These are phyloP conservation scores for Pyrenopolyporus hunteri DNA, from an alignment of 495 filamentous ascomycete species.

Conservation along the genomic window DNA sequence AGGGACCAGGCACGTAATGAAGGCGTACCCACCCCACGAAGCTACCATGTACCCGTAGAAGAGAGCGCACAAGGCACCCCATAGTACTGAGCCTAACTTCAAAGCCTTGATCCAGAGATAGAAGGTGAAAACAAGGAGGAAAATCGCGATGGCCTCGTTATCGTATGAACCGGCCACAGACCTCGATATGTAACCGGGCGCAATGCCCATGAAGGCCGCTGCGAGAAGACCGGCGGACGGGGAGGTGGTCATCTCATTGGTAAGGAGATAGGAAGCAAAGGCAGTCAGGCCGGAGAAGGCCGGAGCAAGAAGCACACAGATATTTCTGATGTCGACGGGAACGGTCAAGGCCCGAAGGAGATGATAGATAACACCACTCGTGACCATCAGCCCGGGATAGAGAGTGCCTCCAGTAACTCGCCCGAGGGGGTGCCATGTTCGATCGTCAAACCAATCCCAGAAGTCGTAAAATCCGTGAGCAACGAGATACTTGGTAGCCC, in stretches of 20 bases:
- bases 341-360: slow-evolving; percentile 87
- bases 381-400: slow-evolving; percentile 99
- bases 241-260: slow-evolving; percentile 91
- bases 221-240: slow-evolving; percentile 94
- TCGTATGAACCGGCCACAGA: slow-evolving; percentile 99
- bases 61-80: slow-evolving; percentile 91
- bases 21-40: slow-evolving; percentile 99
- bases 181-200: slow-evolving; percentile 95
- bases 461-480: slow-evolving; percentile 97
- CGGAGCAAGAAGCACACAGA: slow-evolving; percentile 96
- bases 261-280: slow-evolving; percentile 91
- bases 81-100: slow-evolving; percentile 93
- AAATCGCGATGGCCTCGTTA: slow-evolving; percentile 99
- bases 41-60: slow-evolving; percentile 99
- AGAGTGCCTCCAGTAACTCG: slow-evolving; percentile 98
- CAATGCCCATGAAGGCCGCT: slow-evolving; percentile 95
- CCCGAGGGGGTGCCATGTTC: slow-evolving; percentile 99
- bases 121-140: slow-evolving; percentile 98
- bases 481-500: slow-evolving; percentile 96
- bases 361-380: slow-evolving; percentile 96
- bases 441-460: slow-evolving; percentile 99
- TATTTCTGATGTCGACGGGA: slow-evolving; percentile 97
- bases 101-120: slow-evolving; percentile 98
- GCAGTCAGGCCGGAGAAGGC: slow-evolving; percentile 96
- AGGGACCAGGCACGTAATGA: slow-evolving; percentile 97